These are phyloP conservation scores for Clavispora asparagi DNA, from an alignment of 805 yeast species.

Conservation along the genomic window DNA sequence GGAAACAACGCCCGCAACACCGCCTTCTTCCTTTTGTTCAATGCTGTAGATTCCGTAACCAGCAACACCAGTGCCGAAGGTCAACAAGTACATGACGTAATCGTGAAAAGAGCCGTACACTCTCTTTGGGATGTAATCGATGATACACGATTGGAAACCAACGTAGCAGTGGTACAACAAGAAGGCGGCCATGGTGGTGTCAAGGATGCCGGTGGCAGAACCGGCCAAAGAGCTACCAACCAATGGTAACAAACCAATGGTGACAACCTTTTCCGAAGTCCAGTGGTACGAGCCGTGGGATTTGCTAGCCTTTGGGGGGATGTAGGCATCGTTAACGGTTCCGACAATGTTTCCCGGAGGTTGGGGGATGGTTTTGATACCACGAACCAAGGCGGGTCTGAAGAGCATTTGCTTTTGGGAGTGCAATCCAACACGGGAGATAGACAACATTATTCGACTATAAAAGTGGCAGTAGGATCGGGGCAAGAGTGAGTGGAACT, in stretches of 20 bases:
- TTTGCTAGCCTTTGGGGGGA: constrained; percentile 51
- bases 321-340: constrained; percentile 66
- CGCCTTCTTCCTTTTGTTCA: constrained; percentile 59
- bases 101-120: constrained; percentile 64
- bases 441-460: constrained; percentile 15
- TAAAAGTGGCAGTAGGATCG: background rate
- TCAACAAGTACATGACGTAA: constrained; percentile 53
- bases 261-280: constrained; percentile 61
- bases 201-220: constrained; percentile 48
- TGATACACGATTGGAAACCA: constrained; percentile 74
- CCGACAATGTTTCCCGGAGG: constrained; percentile 75
- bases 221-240: constrained; percentile 56
- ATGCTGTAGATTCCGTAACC: constrained; percentile 68
- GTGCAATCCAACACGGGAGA: constrained; percentile 27
- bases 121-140: constrained; percentile 72
- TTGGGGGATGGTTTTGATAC: constrained; percentile 50
- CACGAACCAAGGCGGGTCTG: constrained; percentile 15
- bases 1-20: constrained; percentile 47
- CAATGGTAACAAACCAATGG: constrained; percentile 60
- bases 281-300: constrained; percentile 70
- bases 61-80: constrained; percentile 59
- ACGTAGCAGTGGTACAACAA: constrained; percentile 60
- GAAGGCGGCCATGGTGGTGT: constrained; percentile 50
- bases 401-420: constrained; percentile 16
- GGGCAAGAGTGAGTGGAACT: background rate